Evolutionary conservation across 1,139 yeast species (phyloP).

Genomic region (Yamadazyma trypodendri): DNA sequence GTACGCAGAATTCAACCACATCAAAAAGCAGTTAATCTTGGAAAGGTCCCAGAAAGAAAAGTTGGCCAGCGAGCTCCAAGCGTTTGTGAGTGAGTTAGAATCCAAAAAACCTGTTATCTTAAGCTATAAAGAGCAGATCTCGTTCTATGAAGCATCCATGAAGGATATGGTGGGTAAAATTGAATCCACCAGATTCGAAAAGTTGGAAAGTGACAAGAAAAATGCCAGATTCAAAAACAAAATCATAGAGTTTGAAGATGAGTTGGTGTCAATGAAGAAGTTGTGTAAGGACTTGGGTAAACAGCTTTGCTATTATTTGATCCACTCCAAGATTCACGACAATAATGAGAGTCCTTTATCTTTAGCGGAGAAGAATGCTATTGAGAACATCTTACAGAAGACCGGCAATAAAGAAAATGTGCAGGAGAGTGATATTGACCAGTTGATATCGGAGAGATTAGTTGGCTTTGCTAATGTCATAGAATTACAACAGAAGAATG

Average conservation of each 20-base stretch:
- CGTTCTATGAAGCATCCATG: conserved; percentile 41
- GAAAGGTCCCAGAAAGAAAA: conserved; percentile 73
- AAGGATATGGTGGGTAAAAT: conserved; percentile 41
- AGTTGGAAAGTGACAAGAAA: conserved; percentile 41
- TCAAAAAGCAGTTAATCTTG: conserved; percentile 65
- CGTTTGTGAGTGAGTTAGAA: conserved; percentile 74
- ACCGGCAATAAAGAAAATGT: conserved; percentile 31
- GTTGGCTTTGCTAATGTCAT: conserved; percentile 65
- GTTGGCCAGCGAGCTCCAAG: conserved; percentile 67
- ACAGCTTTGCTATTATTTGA: conserved; percentile 72
- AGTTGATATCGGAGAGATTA: conserved; percentile 67
- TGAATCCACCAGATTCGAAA: conserved; percentile 38
- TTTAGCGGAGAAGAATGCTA: conserved; percentile 54
- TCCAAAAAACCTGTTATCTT: conserved; percentile 75
- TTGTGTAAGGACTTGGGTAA: conserved; percentile 73
- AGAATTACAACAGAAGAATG: conserved; percentile 73
- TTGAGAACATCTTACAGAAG: conserved; percentile 43
- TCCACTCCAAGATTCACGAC: conserved; percentile 61
- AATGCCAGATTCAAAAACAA: conserved; percentile 29
- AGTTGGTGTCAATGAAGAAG: conserved; percentile 46
- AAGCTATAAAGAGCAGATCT: conserved; percentile 57
- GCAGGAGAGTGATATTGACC: conserved; percentile 64
- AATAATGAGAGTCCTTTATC: conserved; percentile 55
- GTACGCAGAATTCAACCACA: conserved; percentile 62
- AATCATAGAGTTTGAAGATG: conserved; percentile 34